Conservation (phyloP, 257 asterid species). For the Euphrasia confusa region DNA sequence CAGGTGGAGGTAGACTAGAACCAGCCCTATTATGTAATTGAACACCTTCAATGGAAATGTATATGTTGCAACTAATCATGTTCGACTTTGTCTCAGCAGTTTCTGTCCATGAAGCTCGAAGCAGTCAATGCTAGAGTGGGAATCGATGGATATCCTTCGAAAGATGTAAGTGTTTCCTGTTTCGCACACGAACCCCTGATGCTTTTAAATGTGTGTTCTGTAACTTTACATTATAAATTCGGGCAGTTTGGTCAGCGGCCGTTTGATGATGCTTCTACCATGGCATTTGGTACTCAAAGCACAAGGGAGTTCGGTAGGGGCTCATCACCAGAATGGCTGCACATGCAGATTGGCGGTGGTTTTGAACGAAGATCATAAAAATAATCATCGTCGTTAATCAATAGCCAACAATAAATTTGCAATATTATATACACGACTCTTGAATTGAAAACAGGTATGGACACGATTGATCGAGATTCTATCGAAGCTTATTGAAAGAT, state of each 20-base stretch:
- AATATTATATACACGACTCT: constrained; percentile 28
- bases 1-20: constrained; percentile 67
- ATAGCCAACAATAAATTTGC: constrained; percentile 31
- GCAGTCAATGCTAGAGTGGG: constrained; percentile 68
- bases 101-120: constrained; percentile 93
- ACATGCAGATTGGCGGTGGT: constrained; percentile 93
- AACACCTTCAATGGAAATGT: constrained; percentile 4
- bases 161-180: constrained; percentile 63
- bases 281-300: constrained; percentile 63
- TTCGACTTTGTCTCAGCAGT: constrained; percentile 40
- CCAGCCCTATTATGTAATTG: background rate
- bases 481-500: constrained; percentile 17
- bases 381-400: background rate
- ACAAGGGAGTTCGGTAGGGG: constrained; percentile 51
- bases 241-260: constrained; percentile 60
- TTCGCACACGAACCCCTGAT: constrained; percentile 11
- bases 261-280: constrained; percentile 52
- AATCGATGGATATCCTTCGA: constrained; percentile 69
- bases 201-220: background rate
- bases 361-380: constrained; percentile 58
- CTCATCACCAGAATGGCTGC: constrained; percentile 85
- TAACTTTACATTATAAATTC: constrained; percentile 11
- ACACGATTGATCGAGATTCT: constrained; percentile 8
- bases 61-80: constrained; percentile 19
- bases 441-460: constrained; percentile 23